Evolutionary conservation across 108 stramenopile species (phyloP).

Genomic region (Halocafeteria seosinensis): DNA sequence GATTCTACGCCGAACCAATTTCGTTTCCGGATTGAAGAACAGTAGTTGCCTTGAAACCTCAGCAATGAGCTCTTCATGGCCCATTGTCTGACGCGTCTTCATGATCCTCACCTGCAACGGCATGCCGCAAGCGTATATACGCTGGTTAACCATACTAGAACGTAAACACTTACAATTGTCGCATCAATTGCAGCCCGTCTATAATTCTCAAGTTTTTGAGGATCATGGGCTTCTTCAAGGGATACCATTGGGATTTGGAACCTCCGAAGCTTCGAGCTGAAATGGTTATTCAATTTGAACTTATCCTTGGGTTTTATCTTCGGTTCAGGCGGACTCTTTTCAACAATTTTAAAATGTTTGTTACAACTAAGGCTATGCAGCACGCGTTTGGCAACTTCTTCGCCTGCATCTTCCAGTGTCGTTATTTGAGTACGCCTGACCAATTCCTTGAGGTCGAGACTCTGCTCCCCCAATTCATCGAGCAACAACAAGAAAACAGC

Average conservation of each 20-base stretch:
- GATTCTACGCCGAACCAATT: too few species aligned
- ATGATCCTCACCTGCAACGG: too few species aligned
- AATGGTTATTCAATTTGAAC: constrained; percentile 66
- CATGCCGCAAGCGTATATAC: too few species aligned
- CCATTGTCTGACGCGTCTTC: too few species aligned
- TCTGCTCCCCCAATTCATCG: constrained; percentile 43
- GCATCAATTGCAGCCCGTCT: constrained; percentile 89
- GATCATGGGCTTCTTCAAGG: constrained; percentile 79
- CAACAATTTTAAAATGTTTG: constrained; percentile 83
- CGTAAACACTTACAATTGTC: too few species aligned
- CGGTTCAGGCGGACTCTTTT: constrained; percentile 52
- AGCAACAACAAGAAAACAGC: constrained; percentile 65
- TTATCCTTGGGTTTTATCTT: constrained; percentile 66
- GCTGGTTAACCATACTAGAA: too few species aligned
- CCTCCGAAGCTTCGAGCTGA: constrained; percentile 71
- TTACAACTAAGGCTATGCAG: constrained; percentile 93
- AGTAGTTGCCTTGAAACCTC: too few species aligned
- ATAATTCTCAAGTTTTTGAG: constrained; percentile 90
- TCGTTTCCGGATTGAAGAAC: too few species aligned
- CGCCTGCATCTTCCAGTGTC: constrained; percentile 63
- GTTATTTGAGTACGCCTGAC: too few species aligned
- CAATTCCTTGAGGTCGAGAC: constrained; percentile 48
- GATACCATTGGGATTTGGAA: constrained; percentile 96
- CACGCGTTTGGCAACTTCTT: constrained; percentile 69
- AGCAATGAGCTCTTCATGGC: too few species aligned